Base-by-base conservation (phyloP, 805 yeast species). In the Debaryomyces prosopidis region DNA sequence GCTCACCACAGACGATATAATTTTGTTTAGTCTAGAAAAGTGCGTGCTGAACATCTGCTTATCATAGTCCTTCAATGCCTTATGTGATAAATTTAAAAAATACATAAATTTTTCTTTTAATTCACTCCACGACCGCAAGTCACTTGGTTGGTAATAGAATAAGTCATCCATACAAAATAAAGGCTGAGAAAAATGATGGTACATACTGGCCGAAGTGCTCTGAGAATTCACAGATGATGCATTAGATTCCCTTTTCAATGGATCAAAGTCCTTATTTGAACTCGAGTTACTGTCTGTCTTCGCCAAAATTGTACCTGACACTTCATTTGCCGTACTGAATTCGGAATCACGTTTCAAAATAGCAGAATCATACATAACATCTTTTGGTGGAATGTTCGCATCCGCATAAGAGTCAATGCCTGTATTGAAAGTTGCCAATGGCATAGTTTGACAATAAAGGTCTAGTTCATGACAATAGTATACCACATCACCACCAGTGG, bases 391-490 rank as follows among this genome's bases (percentile, higher is more conserved):
- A 2, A 66, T 40, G 11, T 57, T 63, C 19, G 68, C 49, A 17
- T 55, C 53, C 5, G 55, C 54, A 11, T 54, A 39, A 16, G 57
- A 48, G 12, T 59, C 57, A 9, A 26, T 10, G 5, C 51, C 51
- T 1, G 58, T 50, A 3, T 55, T 53, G 40, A 62, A 54, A 1
- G 56, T 62, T 12, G 77, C 60, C 42, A 80, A 63, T 0, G 94
- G 92, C 32, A 84, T 55, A 11, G 79, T 75, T 34, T 74, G 73
- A 51, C 89, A 80, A 52, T 78, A 81, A 1, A 84, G 68, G 52
- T 83, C 77, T 42, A 87, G 64, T 28, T 80, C 79, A 27, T 81
- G 77, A 54, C 84, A 81, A 62, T 80, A 82, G 62, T 75, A 87
- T 6, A 84, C 65, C 12, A 82, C 60, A 41, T 76, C 76, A 16